These are phyloP conservation scores for Lasiosphaeria ovina DNA, from an alignment of 495 filamentous ascomycete genomes.

Conservation along the genomic window DNA sequence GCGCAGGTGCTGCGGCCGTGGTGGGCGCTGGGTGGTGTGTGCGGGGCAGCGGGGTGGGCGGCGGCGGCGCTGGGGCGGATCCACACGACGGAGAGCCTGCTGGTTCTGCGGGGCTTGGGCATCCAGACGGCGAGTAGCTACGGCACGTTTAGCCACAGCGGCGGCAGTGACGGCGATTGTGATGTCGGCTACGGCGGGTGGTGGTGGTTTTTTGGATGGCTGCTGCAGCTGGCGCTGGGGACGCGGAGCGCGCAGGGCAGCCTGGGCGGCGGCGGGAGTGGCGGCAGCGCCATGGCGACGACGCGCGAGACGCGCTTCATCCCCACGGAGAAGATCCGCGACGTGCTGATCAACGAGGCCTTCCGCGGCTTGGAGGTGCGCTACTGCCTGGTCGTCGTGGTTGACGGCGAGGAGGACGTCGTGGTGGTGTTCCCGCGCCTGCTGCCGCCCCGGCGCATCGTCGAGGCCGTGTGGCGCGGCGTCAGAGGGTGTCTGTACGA, in stretches of 20 bases:
- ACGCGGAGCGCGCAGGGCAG: constrained; percentile 43
- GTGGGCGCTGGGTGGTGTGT: constrained; percentile 25
- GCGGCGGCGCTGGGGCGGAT: constrained; percentile 34
- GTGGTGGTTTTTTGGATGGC: not conserved
- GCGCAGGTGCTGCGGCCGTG: constrained; percentile 18
- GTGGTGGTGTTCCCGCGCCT: constrained; percentile 91
- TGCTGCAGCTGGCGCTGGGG: constrained; percentile 42
- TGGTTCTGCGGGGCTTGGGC: constrained; percentile 84
- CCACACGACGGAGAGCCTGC: constrained; percentile 73
- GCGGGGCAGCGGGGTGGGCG: constrained; percentile 30
- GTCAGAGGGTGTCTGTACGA: constrained; percentile 75
- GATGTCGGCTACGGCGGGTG: constrained; percentile 41
- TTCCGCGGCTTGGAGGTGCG: constrained; percentile 90
- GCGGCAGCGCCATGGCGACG: constrained; percentile 40
- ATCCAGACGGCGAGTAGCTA: constrained; percentile 64
- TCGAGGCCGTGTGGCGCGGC: constrained; percentile 87
- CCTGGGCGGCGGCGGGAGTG: constrained; percentile 21
- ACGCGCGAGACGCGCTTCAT: constrained; percentile 68
- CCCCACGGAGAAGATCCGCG: constrained; percentile 84
- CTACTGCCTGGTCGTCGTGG: constrained; percentile 86
- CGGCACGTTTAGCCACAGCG: not conserved
- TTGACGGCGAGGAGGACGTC: constrained; percentile 83
- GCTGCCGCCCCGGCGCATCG: constrained; percentile 63
- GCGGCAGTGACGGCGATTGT: not conserved
- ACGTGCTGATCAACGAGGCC: constrained; percentile 93